Conservation (phyloP, 75 land plant species). For the Cunninghamia lanceolata region DNA sequence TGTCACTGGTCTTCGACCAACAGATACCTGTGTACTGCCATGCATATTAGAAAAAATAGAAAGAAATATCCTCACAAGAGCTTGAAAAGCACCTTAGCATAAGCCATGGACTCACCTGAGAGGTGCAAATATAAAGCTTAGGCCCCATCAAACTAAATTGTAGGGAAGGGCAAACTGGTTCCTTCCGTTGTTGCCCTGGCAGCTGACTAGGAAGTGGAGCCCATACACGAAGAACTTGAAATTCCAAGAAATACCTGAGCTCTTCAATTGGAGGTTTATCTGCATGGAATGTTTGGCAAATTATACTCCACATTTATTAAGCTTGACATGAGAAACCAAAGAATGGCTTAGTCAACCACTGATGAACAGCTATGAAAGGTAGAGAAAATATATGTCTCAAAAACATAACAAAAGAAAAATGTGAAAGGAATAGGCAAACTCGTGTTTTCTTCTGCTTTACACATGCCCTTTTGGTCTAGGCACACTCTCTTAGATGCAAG, state of each 20-base stretch:
- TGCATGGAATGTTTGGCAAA: constrained; percentile 23
- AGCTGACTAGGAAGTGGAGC: constrained; percentile 58
- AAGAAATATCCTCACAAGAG: background rate
- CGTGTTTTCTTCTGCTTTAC: background rate
- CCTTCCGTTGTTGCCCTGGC: constrained; percentile 67
- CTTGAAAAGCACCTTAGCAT: background rate
- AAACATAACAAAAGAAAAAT: background rate
- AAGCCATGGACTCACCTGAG: constrained; percentile 50
- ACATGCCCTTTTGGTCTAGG: background rate
- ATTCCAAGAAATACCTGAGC: constrained; percentile 79
- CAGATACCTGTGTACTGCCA: constrained; percentile 57
- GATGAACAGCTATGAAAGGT: background rate
- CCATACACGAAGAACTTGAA: constrained; percentile 74
- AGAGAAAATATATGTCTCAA: too few relatives aligned
- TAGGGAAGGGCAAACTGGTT: constrained; percentile 78
- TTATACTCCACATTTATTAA: background rate
- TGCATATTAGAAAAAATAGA: background rate
- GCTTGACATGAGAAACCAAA: constrained; percentile 6
- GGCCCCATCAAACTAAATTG: constrained; percentile 95
- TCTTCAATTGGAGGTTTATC: constrained; percentile 93
- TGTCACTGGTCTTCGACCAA: constrained; percentile 83
- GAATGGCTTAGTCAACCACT: background rate
- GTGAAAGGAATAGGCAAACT: background rate
- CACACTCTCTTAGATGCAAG: background rate
- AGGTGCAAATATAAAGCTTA: constrained; percentile 72